A percentile compares a stretch with the other conserved stretches of the same genome.
Evolutionary conservation across 495 filamentous ascomycete genomes (phyloP).

Genomic region (Aspergillus cavernicola): DNA sequence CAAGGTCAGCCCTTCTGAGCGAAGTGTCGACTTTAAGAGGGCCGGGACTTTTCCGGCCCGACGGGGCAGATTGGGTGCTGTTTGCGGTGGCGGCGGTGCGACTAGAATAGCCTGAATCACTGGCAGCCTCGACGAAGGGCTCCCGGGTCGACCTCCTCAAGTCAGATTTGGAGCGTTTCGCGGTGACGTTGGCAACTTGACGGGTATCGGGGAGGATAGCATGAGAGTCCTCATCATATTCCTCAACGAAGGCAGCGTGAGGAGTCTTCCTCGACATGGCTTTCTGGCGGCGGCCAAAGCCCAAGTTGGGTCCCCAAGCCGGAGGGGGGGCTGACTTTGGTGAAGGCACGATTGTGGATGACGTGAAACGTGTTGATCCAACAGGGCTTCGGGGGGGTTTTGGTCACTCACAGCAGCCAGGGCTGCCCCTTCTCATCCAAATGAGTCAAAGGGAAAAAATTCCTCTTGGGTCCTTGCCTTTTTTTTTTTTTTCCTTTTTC

Average conservation of each 20-base stretch:
- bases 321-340: slow-evolving; percentile 15
- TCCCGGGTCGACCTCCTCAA: slow-evolving; percentile 28
- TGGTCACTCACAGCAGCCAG: slow-evolving; percentile 25
- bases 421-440: slow-evolving; percentile 20
- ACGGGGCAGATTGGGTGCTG: slow-evolving; percentile 52
- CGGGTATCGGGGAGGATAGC: slow-evolving; percentile 45
- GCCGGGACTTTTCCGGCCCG: slow-evolving; percentile 40
- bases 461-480: slow-evolving; percentile 16
- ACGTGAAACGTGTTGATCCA: slow-evolving; percentile 33
- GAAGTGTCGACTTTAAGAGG: slow-evolving; percentile 40
- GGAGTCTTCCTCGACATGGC: slow-evolving; percentile 38
- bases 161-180: slow-evolving; percentile 51
- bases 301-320: slow-evolving; percentile 19
- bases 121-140: slow-evolving; percentile 46
- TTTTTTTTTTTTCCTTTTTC: slow-evolving; percentile 14
- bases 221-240: slow-evolving; percentile 53
- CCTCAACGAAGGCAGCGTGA: slow-evolving; percentile 51
- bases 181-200: slow-evolving; percentile 49
- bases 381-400: slow-evolving; percentile 20
- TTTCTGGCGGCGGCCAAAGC: slow-evolving; percentile 25
- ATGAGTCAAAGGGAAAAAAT: slow-evolving; percentile 22
- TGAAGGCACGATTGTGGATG: slow-evolving; percentile 24
- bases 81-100: slow-evolving; percentile 54
- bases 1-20: slow-evolving; percentile 30
- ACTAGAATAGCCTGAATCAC: slow-evolving; percentile 65